Evolutionary conservation across 2,329 filamentous ascomycete species (phyloP).

Genomic region (Grosmannia huntii): DNA sequence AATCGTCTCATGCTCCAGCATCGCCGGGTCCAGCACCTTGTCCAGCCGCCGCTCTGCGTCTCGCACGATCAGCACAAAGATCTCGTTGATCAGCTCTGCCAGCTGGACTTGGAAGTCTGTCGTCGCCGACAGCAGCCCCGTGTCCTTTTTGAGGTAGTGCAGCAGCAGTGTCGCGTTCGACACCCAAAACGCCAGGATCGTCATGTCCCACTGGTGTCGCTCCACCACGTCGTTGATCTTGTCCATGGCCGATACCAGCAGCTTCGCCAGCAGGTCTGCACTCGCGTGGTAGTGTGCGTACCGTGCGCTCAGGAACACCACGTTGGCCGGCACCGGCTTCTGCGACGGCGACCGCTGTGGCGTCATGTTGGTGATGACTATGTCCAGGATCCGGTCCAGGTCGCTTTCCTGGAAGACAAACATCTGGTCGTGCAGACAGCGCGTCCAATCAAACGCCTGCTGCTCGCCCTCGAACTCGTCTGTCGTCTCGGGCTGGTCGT

Average conservation of each 20-base stretch:
- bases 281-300: constrained; percentile 97
- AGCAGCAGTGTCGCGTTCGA: constrained; percentile 92
- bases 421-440: constrained; percentile 96
- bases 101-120: constrained; percentile 85
- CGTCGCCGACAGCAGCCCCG: constrained; percentile 66
- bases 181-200: constrained; percentile 96
- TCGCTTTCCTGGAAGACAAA: constrained; percentile 97
- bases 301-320: constrained; percentile 86
- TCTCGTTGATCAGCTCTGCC: constrained; percentile 91
- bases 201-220: constrained; percentile 97
- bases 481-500: constrained; percentile 73
- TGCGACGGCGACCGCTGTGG: constrained; percentile 92
- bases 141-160: constrained; percentile 93
- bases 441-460: constrained; percentile 91
- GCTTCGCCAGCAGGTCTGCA: constrained; percentile 64
- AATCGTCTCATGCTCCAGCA: constrained; percentile 97
- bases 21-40: constrained; percentile 83
- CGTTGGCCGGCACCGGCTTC: constrained; percentile 93
- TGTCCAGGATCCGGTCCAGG: constrained; percentile 80
- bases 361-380: constrained; percentile 96
- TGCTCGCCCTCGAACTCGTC: constrained; percentile 70
- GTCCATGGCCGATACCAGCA: constrained; percentile 79
- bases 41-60: constrained; percentile 93
- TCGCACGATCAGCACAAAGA: constrained; percentile 92
- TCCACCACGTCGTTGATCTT: constrained; percentile 98